These are phyloP conservation scores for Russula sp. DNA, from an alignment of 768 basidiomycete genomes.

Conservation along the genomic window DNA sequence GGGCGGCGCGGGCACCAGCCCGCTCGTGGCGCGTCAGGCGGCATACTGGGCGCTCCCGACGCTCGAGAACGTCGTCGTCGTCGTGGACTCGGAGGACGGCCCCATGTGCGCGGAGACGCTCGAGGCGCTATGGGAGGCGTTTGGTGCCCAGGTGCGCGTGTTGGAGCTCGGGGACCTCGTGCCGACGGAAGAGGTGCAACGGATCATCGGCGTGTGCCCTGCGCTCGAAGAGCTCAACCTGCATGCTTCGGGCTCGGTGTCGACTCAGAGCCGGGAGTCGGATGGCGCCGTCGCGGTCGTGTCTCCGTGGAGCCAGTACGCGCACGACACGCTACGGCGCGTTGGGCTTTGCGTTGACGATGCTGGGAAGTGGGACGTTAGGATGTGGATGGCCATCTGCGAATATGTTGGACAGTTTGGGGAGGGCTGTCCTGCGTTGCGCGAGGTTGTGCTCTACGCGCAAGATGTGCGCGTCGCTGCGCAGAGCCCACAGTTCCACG, in stretches of 20 bases:
- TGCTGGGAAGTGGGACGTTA: not conserved
- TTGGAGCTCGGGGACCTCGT: conserved; percentile 3
- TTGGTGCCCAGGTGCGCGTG: conserved; percentile 4
- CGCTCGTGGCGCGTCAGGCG: conserved; percentile 12
- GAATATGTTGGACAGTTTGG: not conserved
- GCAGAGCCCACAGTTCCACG: not conserved
- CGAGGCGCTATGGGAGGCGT: conserved; percentile 13
- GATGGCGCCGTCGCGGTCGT: not conserved
- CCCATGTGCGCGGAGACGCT: not conserved
- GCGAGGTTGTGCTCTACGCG: conserved; percentile 1
- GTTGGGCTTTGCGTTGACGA: conserved; percentile 10
- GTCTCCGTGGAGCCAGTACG: not conserved
- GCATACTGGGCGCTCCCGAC: conserved; percentile 15
- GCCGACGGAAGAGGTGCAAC: not conserved
- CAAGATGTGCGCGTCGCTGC: not conserved
- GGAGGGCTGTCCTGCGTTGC: conserved; percentile 7
- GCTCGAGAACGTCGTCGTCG: conserved; percentile 15
- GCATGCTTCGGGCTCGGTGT: not conserved
- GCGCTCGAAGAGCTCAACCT: conserved; percentile 18
- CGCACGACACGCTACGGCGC: conserved; percentile 5
- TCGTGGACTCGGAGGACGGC: not conserved
- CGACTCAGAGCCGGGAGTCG: not conserved
- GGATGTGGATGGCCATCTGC: not conserved
- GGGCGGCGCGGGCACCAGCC: not conserved
- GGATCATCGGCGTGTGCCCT: conserved; percentile 7